Base-by-base conservation (phyloP, 2,329 filamentous ascomycete species). In the Pseudogymnoascus sp. region DNA sequence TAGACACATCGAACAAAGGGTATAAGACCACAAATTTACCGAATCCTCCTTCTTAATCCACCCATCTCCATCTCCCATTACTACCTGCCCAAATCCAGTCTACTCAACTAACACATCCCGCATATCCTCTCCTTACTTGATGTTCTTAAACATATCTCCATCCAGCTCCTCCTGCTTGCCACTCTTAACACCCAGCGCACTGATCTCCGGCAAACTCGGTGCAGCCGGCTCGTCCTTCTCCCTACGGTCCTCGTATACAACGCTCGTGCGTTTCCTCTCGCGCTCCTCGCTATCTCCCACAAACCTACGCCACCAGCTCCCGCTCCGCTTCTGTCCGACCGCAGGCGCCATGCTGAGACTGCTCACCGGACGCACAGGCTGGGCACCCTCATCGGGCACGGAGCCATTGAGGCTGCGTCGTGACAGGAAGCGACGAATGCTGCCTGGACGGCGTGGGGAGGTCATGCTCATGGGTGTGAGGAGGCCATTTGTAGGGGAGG, bases 361-460 rank as follows among this genome's bases (percentile, higher is more conserved):
- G 61, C 64, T 66, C 27, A 55, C 5, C 36, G 69, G 62, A 60
- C 69, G 71, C 8, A 70, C 69, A 21, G 72, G 71, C 40, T 70
- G 63, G 13, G 59, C 61, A 35, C 65, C 62, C 29, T 58, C 55
- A n/a, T 61, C 66, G n/a, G 45, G 45, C 27, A 18, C 45, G 45
- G 27, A 33, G n/a, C 45, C 45, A 59, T 74, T 70, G 58, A 74
- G 68, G 25, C 70, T 73, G 60, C 70, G 72, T 35, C 73, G 68
- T 60, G 71, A 73, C 6, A 75, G 67, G 62, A 75, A 74, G 12
- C 71, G 67, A 48, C 73, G 72, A 64, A 75, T 73, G 61, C 72
- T 74, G 63, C 70, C 71, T n/a, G 71, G 70, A 63, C 69, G 65
- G 40, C 65, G 70, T 29, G 65, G 65, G 3, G 71, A 70, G 8